Evolutionary conservation across 169 alveolate species (phyloP).

Genomic region (Plasmodium malariae): DNA sequence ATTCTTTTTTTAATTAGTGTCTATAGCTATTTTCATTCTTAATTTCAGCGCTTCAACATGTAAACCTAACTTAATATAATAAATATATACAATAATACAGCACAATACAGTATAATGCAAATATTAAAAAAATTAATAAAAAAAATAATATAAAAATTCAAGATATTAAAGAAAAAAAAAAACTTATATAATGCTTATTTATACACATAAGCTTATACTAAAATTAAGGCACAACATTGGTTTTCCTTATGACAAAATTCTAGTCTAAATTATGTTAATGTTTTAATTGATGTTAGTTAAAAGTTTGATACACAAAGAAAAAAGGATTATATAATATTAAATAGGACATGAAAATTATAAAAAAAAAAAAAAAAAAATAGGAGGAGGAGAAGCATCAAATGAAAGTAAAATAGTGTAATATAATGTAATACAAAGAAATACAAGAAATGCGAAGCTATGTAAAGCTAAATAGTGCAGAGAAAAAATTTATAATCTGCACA

Average conservation of each 20-base stretch:
- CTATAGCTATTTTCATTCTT: no score
- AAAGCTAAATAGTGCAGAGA: no score
- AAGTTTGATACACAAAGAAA: neutral
- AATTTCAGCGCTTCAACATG: no score
- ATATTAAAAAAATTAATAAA: neutral
- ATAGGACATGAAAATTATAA: neutral
- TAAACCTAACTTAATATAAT: no score
- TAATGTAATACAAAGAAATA: neutral
- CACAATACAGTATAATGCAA: no score
- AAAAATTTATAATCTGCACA: slow-evolving; percentile 11
- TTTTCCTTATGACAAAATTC: neutral
- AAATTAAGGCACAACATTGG: neutral
- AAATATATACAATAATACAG: no score
- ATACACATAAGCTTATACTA: neutral
- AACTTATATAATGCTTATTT: neutral
- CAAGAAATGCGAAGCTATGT: no score
- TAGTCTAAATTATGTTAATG: neutral
- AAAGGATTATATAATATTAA: neutral
- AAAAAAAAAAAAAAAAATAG: slow-evolving; percentile 10
- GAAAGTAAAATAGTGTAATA: no score
- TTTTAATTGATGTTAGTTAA: slow-evolving; percentile 1
- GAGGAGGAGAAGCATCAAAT: neutral
- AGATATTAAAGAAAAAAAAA: neutral
- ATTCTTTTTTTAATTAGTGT: no score
- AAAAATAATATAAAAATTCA: neutral